Percentiles rank a stretch among this genome's conserved stretches.
Conservation (phyloP, 2,329 filamentous ascomycete genomes). For the Clonostachys chloroleuca region DNA sequence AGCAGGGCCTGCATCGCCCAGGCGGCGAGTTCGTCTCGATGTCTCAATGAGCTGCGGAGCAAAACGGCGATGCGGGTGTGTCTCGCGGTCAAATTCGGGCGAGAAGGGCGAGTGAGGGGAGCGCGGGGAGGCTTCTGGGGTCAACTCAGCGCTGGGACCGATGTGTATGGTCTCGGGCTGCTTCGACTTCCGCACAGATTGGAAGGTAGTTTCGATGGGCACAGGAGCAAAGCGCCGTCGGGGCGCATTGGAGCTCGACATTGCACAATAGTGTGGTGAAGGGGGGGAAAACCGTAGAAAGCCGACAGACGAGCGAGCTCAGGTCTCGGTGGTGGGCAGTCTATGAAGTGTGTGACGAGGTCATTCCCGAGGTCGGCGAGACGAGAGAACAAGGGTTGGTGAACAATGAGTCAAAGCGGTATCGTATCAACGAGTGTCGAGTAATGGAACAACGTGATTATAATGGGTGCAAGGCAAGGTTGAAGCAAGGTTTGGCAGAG, state of each 20-base stretch:
- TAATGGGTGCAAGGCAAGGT: too few relatives aligned
- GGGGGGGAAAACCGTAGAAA: neutral
- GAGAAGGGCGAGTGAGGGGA: slow-evolving; percentile 33
- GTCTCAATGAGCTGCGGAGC: slow-evolving; percentile 80
- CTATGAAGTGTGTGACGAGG: too few relatives aligned
- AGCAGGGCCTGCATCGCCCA: slow-evolving; percentile 58
- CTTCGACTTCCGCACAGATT: slow-evolving; percentile 45
- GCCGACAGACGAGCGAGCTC: too few relatives aligned
- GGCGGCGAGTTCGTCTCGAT: slow-evolving; percentile 64
- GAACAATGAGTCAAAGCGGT: too few relatives aligned
- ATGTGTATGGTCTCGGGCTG: slow-evolving; percentile 8
- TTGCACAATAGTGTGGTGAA: neutral
- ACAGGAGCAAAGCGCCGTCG: slow-evolving; percentile 62
- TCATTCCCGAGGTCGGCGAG: too few relatives aligned
- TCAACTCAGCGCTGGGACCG: slow-evolving; percentile 54
- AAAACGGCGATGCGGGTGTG: slow-evolving; percentile 47
- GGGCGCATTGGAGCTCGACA: slow-evolving; percentile 15
- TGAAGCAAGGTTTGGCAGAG: too few relatives aligned
- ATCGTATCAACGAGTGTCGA: too few relatives aligned
- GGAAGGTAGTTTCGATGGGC: slow-evolving; percentile 68
- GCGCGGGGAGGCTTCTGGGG: slow-evolving; percentile 47
- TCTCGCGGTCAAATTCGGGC: slow-evolving; percentile 32
- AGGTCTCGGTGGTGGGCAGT: too few relatives aligned
- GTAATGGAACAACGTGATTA: too few relatives aligned
- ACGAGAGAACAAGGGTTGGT: too few relatives aligned